Conservation (phyloP, 2,329 filamentous ascomycete genomes). For the Colletotrichum lentis region DNA sequence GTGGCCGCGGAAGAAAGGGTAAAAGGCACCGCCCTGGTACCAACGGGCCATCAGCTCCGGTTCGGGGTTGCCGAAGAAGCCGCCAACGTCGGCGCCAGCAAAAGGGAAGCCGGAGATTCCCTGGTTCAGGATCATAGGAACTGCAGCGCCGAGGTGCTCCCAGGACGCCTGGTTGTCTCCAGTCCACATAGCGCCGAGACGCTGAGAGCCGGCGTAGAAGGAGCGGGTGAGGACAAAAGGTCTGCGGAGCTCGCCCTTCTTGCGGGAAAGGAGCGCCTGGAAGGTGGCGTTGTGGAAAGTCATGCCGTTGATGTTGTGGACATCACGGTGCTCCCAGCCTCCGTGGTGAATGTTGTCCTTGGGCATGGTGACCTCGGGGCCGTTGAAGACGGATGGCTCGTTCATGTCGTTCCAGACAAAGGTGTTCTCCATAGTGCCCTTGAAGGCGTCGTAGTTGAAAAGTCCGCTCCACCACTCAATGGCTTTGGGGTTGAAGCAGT, state of each 20-base stretch:
- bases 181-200: slow-evolving; percentile 96
- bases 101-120: slow-evolving; percentile 95
- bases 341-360: slow-evolving; percentile 95
- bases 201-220: slow-evolving; percentile 91
- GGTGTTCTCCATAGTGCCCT: slow-evolving; percentile 83
- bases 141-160: slow-evolving; percentile 86
- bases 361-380: slow-evolving; percentile 97
- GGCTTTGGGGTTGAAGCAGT: slow-evolving; percentile 93
- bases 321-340: slow-evolving; percentile 94
- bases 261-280: slow-evolving; percentile 81
- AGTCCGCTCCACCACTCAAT: slow-evolving; percentile 89
- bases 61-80: slow-evolving; percentile 96
- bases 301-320: slow-evolving; percentile 95
- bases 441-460: slow-evolving; percentile 89
- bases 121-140: slow-evolving; percentile 93
- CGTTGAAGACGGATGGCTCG: slow-evolving; percentile 98
- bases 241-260: slow-evolving; percentile 83
- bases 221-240: slow-evolving; percentile 94
- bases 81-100: slow-evolving; percentile 92
- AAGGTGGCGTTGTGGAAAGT: slow-evolving; percentile 96
- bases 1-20: slow-evolving; percentile 97
- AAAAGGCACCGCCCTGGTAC: slow-evolving; percentile 97
- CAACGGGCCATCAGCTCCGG: slow-evolving; percentile 91
- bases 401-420: slow-evolving; percentile 99
- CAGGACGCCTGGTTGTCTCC: slow-evolving; percentile 96